Evolutionary conservation across 805 yeast genomes (phyloP), one percentile per base, ranked within the genome.

Genomic region (Schizosaccharomyces osmophilus): DNA sequence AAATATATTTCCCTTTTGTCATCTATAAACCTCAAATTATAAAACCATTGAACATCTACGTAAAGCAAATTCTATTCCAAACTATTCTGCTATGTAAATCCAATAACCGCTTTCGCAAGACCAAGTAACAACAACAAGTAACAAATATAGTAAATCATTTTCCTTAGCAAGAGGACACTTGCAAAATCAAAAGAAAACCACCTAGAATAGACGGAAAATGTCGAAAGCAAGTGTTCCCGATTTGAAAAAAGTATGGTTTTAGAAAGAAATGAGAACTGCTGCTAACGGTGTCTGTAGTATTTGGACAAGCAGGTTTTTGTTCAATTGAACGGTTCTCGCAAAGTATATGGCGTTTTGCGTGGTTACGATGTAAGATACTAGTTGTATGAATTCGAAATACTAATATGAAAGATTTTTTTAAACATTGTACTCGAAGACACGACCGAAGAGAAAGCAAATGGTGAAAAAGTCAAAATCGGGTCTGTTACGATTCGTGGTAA

Each of bases 401-500:
- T 63, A 67, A 69, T 54, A n/a, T 11, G 26, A 24, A 61, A 76
- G 79, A 72, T 79, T n/a, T 85, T 84, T 68, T 69, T 85, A 66
- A 85, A 85, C 67, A 72, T 85, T 29, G 87, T 85, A 0, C 69
- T 85, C 45, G 85, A 82, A 58, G 84, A 83, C 60, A 87, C 87
- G 1, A 75, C 81, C 17, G 93, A 85, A 69, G 80, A 79, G 63
- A 73, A 73, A 48, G 66, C 71, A 36, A 73, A 75, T 54, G 82
- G 81, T 4, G 79, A 77, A 11, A 77, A 76, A 62, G 69, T 77
- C 43, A 76, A 78, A 62, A 73, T 85, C 58, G 95, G 95, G 1
- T 77, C 85, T 9, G 77, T 82, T 13, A 87, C 84, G 31, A 74
- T 86, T 6, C 76, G 95, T 66, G 95, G 95, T 15, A 85, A 84